Base-by-base conservation (phyloP, 768 basidiomycete genomes). In the Heimioporus sp. region DNA sequence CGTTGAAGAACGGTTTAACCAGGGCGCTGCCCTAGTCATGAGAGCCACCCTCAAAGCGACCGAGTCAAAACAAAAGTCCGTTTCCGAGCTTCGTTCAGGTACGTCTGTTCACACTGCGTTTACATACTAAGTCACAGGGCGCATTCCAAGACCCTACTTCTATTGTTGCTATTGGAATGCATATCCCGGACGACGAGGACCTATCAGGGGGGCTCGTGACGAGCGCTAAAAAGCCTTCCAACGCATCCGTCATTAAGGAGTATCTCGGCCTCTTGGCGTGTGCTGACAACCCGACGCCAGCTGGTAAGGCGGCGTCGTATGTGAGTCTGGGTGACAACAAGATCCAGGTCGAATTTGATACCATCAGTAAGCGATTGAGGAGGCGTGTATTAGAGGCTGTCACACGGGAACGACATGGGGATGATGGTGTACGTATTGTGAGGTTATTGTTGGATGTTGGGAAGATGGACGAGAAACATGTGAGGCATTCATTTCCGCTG, bases 391-490 rank as follows among this genome's bases (percentile, higher is more conserved):
- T 96, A 41, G 92, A 95, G 61, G 80, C 85, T 10, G 80, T 92
- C 24, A 79, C 92, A 36, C 74, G 86, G 60, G 92, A 97, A 62
- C 82, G 86, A 60, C 86, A 93, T 61, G 94, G 94, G 7, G 76
- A 82, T 15, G 85, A 87, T 37, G 93, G 88, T 21, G 85, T 95
- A 5, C 78, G 95, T 48, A 86, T 98, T 41, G 67, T 98, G 48
- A 80, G 87, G 42, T 72, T 96, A 20, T 70, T 98, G 32, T 65
- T 90, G 48, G 83, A 87, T 51, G 85, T 84, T 5, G 93, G 92
- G 7, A 97, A 97, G 70, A 86, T 94, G 79, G 92, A 94, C 57
- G 96, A 97, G 71, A 93, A 95, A 65, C 91, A 93, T 71, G 95
- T 92, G 48, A 53, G 80, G 57, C 34, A 10, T 16, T 10, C 13